Conservation (phyloP, 2,329 filamentous ascomycete genomes). For the Monosporascus sp. region DNA sequence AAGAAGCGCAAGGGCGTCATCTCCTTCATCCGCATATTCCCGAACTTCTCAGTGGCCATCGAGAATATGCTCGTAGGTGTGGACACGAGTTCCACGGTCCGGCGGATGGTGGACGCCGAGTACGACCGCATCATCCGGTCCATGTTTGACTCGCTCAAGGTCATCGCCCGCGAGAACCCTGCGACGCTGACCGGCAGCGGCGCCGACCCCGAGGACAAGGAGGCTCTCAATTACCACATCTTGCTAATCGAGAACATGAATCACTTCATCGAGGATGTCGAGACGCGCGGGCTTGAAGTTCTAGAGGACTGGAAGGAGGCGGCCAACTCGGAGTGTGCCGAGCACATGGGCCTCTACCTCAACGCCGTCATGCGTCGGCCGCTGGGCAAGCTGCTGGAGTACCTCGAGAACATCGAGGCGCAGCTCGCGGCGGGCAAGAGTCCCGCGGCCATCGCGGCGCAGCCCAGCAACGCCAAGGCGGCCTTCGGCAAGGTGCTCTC, state of each 20-base stretch:
- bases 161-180: conserved; percentile 74
- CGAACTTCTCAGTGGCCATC: conserved; percentile 72
- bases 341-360: conserved; percentile 85
- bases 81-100: conserved; percentile 55
- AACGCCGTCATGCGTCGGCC: conserved; percentile 83
- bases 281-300: conserved; percentile 66
- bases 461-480: conserved; percentile 75
- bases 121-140: conserved; percentile 86
- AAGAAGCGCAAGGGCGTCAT: conserved; percentile 98
- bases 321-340: conserved; percentile 70
- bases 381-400: conserved; percentile 84
- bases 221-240: conserved; percentile 95
- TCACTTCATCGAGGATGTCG: conserved; percentile 89
- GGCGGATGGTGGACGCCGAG: conserved; percentile 75
- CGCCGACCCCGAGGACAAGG: conserved; percentile 77
- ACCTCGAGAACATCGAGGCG: conserved; percentile 82
- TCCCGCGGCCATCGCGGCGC: conserved; percentile 61
- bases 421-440: conserved; percentile 57
- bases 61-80: conserved; percentile 72
- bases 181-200: conserved; percentile 38
- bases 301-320: conserved; percentile 78
- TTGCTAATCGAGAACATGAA: conserved; percentile 99
- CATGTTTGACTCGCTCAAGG: conserved; percentile 96
- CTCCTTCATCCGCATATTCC: conserved; percentile 90
- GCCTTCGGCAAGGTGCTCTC: conserved; percentile 83